Percentiles rank a stretch among this genome's conserved stretches.
Evolutionary conservation across 805 yeast species (phyloP).

Genomic region (Candida stauntonica): DNA sequence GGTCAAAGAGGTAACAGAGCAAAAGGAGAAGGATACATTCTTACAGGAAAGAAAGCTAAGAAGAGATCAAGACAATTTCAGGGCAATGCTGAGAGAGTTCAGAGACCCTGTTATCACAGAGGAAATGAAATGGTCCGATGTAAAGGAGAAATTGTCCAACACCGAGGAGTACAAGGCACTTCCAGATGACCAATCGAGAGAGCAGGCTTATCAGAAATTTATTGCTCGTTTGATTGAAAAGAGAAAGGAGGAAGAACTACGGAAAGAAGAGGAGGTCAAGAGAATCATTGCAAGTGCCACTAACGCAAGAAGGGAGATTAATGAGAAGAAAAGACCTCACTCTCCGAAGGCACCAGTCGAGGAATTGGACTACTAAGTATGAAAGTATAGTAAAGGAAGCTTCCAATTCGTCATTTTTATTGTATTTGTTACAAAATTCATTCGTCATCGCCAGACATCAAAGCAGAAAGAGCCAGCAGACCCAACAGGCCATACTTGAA

Average conservation of each 20-base stretch:
- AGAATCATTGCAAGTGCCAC: constrained; percentile 19
- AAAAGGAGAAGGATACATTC: constrained; percentile 20
- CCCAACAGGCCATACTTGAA: constrained; percentile 78
- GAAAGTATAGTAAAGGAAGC: no score
- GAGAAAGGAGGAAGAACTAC: constrained; percentile 20
- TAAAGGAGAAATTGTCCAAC: constrained; percentile 27
- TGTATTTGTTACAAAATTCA: no score
- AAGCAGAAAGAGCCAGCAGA: constrained; percentile 62
- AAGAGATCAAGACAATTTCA: constrained; percentile 24
- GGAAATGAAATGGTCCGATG: constrained; percentile 35
- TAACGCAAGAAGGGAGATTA: constrained; percentile 11
- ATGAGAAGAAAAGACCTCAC: constrained; percentile 17
- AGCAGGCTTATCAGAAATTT: constrained; percentile 32
- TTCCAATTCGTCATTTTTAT: no score
- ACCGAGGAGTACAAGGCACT: constrained; percentile 34
- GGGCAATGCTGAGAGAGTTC: constrained; percentile 23
- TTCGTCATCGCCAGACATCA: constrained; percentile 50
- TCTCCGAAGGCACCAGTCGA: constrained; percentile 28
- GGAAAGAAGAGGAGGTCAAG: constrained; percentile 20
- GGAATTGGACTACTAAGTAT: constrained; percentile 31
- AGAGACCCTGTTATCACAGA: constrained; percentile 21
- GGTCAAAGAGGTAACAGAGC: constrained; percentile 24
- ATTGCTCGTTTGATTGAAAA: constrained; percentile 26
- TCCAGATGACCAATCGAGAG: constrained; percentile 28
- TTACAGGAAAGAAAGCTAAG: constrained; percentile 18